Evolutionary conservation across 306 rosid species (phyloP).

Genomic region (Nissolia schottii): DNA sequence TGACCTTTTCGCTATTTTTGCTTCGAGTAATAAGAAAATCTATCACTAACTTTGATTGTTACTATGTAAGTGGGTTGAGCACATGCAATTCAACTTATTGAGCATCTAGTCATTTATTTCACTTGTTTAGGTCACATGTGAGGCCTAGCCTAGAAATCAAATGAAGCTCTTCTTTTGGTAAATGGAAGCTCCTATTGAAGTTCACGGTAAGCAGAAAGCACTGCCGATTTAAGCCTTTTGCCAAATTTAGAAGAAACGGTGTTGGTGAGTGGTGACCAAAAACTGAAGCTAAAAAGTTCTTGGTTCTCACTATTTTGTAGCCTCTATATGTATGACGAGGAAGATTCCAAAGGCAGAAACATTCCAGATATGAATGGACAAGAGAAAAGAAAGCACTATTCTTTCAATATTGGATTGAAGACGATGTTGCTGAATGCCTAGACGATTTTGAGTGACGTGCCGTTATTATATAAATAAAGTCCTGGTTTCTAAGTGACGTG

Average conservation of each 20-base stretch:
- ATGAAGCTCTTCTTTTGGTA: neutral
- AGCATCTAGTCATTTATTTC: too few relatives aligned
- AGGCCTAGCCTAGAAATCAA: neutral
- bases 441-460: neutral
- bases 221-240: neutral
- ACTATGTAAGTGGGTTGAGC: too few relatives aligned
- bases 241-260: neutral
- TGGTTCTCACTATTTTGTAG: neutral
- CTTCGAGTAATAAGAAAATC: too few relatives aligned
- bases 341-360: too few relatives aligned
- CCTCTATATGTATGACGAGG: neutral
- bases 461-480: too few relatives aligned
- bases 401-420: too few relatives aligned
- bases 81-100: too few relatives aligned
- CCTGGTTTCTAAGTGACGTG: too few relatives aligned
- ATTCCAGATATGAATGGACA: neutral
- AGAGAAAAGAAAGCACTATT: neutral
- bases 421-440: neutral
- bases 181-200: neutral
- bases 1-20: too few relatives aligned
- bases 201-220: neutral
- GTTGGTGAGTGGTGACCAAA: neutral
- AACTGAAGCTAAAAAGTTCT: neutral
- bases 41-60: too few relatives aligned
- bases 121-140: too few relatives aligned